phyloP scores from a whole-genome alignment of 108 stramenopile species.

The Cyclotella kingstonii region DNA sequence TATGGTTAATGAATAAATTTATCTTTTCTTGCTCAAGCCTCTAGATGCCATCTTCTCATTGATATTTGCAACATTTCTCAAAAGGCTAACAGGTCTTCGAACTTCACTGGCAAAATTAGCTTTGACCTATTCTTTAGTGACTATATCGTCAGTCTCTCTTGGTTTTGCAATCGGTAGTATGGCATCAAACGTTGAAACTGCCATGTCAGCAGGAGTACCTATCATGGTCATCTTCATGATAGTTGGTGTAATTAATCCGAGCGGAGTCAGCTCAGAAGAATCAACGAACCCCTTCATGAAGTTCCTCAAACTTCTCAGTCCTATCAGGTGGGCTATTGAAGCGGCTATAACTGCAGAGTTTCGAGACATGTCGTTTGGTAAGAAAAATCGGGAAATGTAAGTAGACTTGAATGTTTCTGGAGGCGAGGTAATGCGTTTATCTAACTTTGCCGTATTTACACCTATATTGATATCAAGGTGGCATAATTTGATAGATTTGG shows the following conservation, averaged over 20 bases:
- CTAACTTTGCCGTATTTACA: not conserved
- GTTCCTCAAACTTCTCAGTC: slow-evolving; percentile 51
- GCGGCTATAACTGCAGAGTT: slow-evolving; percentile 76
- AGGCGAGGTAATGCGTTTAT: not conserved
- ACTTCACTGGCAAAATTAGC: slow-evolving; percentile 57
- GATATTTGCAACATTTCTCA: slow-evolving; percentile 65
- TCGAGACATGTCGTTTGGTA: slow-evolving; percentile 63
- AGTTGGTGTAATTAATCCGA: slow-evolving; percentile 84
- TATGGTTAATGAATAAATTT: too few relatives aligned
- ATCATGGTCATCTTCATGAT: slow-evolving; percentile 60
- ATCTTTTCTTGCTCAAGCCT: slow-evolving; percentile 26
- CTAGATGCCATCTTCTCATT: slow-evolving; percentile 65
- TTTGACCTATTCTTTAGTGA: slow-evolving; percentile 70
- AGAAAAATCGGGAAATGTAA: slow-evolving; percentile 28
- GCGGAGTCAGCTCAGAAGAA: slow-evolving; percentile 56
- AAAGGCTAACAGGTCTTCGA: slow-evolving; percentile 53
- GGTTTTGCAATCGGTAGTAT: slow-evolving; percentile 83
- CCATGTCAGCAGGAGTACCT: slow-evolving; percentile 56
- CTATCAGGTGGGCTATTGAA: slow-evolving; percentile 80
- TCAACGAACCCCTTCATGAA: slow-evolving; percentile 51
- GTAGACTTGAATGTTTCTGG: slow-evolving; percentile 3
- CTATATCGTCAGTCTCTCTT: slow-evolving; percentile 68
- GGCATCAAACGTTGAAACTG: slow-evolving; percentile 54
- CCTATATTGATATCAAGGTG: slow-evolving; percentile 11
- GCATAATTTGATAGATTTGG: slow-evolving; percentile 48